phyloP scores from a whole-genome alignment of 73 alveolate species.

The Paraurostyla sp. region DNA sequence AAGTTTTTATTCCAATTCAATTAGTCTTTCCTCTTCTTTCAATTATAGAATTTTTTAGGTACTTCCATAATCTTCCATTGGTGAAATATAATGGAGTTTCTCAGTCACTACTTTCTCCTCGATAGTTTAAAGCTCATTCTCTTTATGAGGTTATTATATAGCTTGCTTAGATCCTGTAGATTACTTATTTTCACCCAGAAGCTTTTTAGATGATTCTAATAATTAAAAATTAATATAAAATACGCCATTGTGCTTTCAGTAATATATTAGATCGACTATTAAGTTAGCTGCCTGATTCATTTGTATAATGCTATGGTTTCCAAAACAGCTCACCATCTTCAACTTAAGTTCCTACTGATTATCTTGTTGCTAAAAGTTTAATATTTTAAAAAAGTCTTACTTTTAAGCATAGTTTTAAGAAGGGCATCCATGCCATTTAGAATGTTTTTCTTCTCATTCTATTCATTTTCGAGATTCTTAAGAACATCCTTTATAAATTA shows the following conservation, averaged over 20 bases:
- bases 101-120: neutral
- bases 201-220: no score
- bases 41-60: neutral
- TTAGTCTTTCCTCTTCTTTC: slow-evolving; percentile 38
- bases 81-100: neutral
- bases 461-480: slow-evolving; percentile 64
- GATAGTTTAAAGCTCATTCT: neutral
- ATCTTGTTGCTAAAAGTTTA: neutral
- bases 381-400: neutral
- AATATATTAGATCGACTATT: neutral
- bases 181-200: no score
- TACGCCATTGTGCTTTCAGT: no score
- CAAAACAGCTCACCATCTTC: slow-evolving; percentile 46
- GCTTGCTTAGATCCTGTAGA: no score
- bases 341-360: slow-evolving; percentile 4
- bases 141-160: neutral
- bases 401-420: slow-evolving; percentile 57
- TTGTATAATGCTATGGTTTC: slow-evolving; percentile 8
- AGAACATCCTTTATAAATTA: slow-evolving; percentile 39
- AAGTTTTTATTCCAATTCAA: neutral
- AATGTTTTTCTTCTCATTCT: slow-evolving; percentile 52
- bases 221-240: no score
- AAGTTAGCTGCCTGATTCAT: neutral
- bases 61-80: slow-evolving; percentile 46
- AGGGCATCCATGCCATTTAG: slow-evolving; percentile 71